Base-by-base conservation (phyloP, 768 basidiomycete species). In the Termitomyces sp. region DNA sequence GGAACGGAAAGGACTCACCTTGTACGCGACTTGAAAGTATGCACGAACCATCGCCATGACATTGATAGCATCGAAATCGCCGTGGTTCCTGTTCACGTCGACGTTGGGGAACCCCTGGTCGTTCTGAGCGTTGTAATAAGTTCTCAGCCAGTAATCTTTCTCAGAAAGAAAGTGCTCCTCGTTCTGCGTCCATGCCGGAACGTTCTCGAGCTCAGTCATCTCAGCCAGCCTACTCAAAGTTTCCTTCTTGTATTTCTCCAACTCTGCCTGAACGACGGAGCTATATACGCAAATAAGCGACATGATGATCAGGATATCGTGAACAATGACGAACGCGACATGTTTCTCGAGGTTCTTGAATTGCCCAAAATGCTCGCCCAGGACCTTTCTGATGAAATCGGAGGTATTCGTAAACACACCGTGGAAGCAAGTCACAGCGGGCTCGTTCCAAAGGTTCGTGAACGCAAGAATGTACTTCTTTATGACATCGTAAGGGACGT, bases 41-140 rank as follows among this genome's bases (percentile, higher is more conserved):
- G 81, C 83, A 0, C 77, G 74, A 0, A 84, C 79, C 17, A 78
- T 77, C 0, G 83, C 79, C 78, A 83, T 82, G 6, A 85, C 74
- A 2, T 63, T 58, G 14, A 85, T 54, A 49, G 82, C 85, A 14
- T 78, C 74, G 38, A 73, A 69, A 57, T 68, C 53, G 1, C 25
- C 14, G 37, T 62, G 12, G 32, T 52, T 51, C n/a, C 25, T 51
- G 32, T 38, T 31, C 29, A 52, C 27, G 3, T 52, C 43, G 16
- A n/a, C n/a, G n/a, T n/a, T n/a, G 34, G 5, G 9, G 21, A n/a
- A n/a, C 17, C 29, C 32, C 6, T 2, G 37, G 11, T 7, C 6
- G 16, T 10, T 17, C 7, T 21, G n/a, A 0, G 54, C 31, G 10
- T 48, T 43, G 17, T 38, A 44, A 42, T 57, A 57, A 27, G 32